phyloP scores from a whole-genome alignment of 225 moss, liverwort and hornwort genomes.

The Marchantia polymorpha region DNA sequence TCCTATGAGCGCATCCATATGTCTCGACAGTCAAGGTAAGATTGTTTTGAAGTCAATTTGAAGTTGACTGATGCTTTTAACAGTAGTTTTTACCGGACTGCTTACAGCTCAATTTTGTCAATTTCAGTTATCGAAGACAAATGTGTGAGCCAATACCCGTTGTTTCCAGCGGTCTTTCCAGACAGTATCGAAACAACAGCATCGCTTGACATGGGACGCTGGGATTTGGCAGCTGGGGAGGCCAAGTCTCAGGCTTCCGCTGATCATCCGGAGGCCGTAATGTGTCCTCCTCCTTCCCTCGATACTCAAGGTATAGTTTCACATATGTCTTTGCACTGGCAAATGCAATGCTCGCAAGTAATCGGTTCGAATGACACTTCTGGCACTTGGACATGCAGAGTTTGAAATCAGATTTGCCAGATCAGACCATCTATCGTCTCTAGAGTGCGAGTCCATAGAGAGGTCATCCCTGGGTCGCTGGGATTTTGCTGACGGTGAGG shows the following conservation, averaged over 20 bases:
- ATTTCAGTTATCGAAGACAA: slow-evolving; percentile 21
- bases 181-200: background rate
- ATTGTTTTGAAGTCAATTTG: background rate
- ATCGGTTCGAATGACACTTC: background rate
- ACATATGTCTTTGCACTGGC: background rate
- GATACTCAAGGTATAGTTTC: slow-evolving; percentile 30
- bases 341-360: background rate
- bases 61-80: background rate
- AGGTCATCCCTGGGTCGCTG: background rate
- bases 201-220: slow-evolving; percentile 6
- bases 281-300: slow-evolving; percentile 35
- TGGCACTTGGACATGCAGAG: background rate
- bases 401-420: slow-evolving; percentile 1
- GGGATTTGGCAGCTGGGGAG: slow-evolving; percentile 36
- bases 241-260: slow-evolving; percentile 20
- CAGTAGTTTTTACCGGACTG: background rate
- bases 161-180: background rate
- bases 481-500: slow-evolving; percentile 35
- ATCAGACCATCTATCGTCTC: background rate
- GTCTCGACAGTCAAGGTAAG: slow-evolving; percentile 36
- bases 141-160: background rate
- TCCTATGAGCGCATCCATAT: slow-evolving; percentile 13
- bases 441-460: background rate
- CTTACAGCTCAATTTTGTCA: background rate
- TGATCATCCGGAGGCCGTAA: background rate